Evolutionary conservation across 169 alveolate species (phyloP), one percentile per base, ranked within the genome.

Genomic region (Eimeria tenella): DNA sequence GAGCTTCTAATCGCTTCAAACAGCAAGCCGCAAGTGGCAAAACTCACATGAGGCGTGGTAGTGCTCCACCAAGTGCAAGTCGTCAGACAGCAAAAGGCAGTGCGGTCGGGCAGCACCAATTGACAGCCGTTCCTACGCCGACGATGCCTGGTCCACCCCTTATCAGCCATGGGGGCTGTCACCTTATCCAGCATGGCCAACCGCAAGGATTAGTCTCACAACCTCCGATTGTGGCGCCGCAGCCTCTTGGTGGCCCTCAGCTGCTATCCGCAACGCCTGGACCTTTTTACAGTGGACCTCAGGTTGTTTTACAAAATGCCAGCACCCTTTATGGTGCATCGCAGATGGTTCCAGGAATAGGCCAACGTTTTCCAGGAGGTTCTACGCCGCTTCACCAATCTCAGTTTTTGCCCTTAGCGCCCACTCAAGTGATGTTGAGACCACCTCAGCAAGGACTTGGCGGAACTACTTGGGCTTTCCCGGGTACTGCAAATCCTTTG

Each of bases 11-110:
- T 5, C 84, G 21, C 60, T 74, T 9, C 25, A 74, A 42, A 50
- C 63, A 31, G 23, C 84, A 49, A 17, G 11, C n/a, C 52, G 23
- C 13, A 11, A 50, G 63, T 56, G 25, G 62, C 84, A 74, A 42
- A 15, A 2, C 84, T 13, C 84, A 74, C 21, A 53, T 15, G 63
- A 13, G 84, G 17, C 52, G 42, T 19, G 31, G 21, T 31, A 74
- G 84, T 53, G 84, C 60, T 17, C 84, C 84, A 9, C 84, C 84
- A 31, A 25, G 60, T 49, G 84, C 84, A 74, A 49, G 84, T 13
- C 84, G 13, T 53, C 84, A 49, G 60, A 5, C 79, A 70, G 79
- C 53, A 56, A 74, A 4, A 49, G 56, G 19, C 19, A 19, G 25
- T 50, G 2, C 42, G 42, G 42, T 31, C 42, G 42, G 42, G 42